Base-by-base conservation (phyloP, 2,329 filamentous ascomycete genomes). In the Pseudogymnoascus sp. region DNA sequence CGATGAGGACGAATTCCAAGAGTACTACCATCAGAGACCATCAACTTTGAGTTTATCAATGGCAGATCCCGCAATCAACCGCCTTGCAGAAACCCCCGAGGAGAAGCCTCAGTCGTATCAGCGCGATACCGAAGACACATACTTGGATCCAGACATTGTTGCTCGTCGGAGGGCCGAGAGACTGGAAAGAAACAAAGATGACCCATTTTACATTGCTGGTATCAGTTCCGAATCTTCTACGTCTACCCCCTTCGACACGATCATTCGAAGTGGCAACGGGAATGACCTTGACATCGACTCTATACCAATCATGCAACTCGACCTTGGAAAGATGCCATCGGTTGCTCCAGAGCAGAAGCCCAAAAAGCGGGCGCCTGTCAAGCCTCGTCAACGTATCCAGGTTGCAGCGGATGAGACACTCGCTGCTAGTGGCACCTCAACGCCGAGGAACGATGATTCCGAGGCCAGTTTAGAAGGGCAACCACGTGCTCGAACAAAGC, bases 281-380 rank as follows among this genome's bases (percentile, higher is more conserved):
- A 86, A 88, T 2, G 89, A 90, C 50, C 78, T 97, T 7, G 93
- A 99, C 72, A 88, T 99, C 46, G 95, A 99, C 75, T 85, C 91
- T 1, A 99, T 99, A 70, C 95, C 95, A 1, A 93, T 99, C 70
- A 95, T 99, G 86, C 87, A 96, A 73, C 82, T 99, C 56, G 88
- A 96, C 66, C 82, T 97, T 6, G 87, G 88, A 34, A 83, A 82
- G 65, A 73, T 82, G 7, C 69, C 69, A 11, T 60, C 60, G 64
- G 68, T 59, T 62, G 44, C 62, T 53, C 56, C 23, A 60, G 70
- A 65, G 44, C 18, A 66, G 34, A 59, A 65, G 63, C 72, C 64
- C 67, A 75, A 66, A 69, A 75, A 66, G 71, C 74, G 69, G 68
- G 73, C 63, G 69, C 73, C 59, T 62, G 73, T 71, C 21, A 79